Evolutionary conservation across 768 basidiomycete genomes (phyloP), one percentile per base, ranked within the genome.

Genomic region (Boletus vermiculosoides): DNA sequence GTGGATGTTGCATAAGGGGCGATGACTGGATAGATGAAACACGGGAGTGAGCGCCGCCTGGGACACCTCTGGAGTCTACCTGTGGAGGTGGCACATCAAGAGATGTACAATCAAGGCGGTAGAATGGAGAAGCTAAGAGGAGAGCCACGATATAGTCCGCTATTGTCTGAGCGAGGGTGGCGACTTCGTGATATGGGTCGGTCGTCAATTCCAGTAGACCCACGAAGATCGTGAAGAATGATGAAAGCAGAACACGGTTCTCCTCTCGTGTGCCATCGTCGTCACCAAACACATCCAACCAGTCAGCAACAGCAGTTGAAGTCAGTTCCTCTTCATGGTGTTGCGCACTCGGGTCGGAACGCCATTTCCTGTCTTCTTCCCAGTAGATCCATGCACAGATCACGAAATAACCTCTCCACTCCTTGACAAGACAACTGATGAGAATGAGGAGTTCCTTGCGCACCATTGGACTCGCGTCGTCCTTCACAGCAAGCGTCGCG

Each of bases 371-470:
- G 63, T 96, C 91, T 69, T 95, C 92, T 67, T 97, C 94, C 86
- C 92, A 92, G 69, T 97, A 95, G 10, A 93, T 76, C 95, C 96
- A 98, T 1, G 96, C 94, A 59, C 96, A 97, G 39, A 94, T 85
- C 47, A 96, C 92, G 64, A 98, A 94, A 76, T 92, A 92, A 8
- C 96, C 97, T 54, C 94, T 78, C 92, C 95, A 98, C 71, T 98
- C 96, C 71, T 94, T 90, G 37, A 95, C 94, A 22, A 98, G 77
- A 65, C 91, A 93, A 66, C 92, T 94, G 54, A 98, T 85, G 39
- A 98, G 80, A 39, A 98, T 83, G 34, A 98, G 78, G 22, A 98
- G 78, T 70, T 98, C 97, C 74, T 97, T 97, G 56, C 96, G 79
- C 12, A 95, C 96, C 87, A 97, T 92, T 0, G 97, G 96, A 56